Conservation (phyloP, 495 filamentous ascomycete genomes). For the Talaromyces nanjingensis region DNA sequence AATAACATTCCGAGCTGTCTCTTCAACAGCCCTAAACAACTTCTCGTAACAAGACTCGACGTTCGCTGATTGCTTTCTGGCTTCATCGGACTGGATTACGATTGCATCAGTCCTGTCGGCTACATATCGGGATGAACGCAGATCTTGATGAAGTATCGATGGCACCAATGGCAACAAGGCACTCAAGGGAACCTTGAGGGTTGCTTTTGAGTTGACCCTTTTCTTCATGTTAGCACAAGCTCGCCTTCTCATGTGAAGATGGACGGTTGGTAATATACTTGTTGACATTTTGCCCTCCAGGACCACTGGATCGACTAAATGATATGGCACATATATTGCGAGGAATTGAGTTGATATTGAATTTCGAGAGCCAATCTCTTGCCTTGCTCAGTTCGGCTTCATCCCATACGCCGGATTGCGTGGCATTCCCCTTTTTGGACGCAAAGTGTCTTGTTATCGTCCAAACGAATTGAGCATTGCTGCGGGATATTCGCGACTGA, state of each 20-base stretch:
- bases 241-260: slow-evolving; percentile 11
- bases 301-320: slow-evolving; percentile 83
- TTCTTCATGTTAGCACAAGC: not conserved
- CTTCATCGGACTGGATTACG: slow-evolving; percentile 62
- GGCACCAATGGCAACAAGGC: slow-evolving; percentile 59
- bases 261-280: slow-evolving; percentile 54
- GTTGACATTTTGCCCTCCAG: slow-evolving; percentile 94
- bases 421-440: not conserved
- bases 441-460: not conserved
- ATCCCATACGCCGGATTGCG: not conserved
- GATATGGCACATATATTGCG: slow-evolving; percentile 55
- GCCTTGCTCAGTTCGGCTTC: slow-evolving; percentile 61
- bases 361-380: slow-evolving; percentile 65
- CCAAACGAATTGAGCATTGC: not conserved
- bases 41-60: slow-evolving; percentile 56
- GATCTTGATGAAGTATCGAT: slow-evolving; percentile 51
- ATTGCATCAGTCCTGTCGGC: slow-evolving; percentile 54
- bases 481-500: not conserved
- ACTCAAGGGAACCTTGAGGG: slow-evolving; percentile 54
- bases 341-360: slow-evolving; percentile 58
- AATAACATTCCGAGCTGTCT: slow-evolving; percentile 44
- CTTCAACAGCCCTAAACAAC: slow-evolving; percentile 50
- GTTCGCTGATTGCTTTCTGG: slow-evolving; percentile 59
- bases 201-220: slow-evolving; percentile 92
- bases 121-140: slow-evolving; percentile 65